Evolutionary conservation across 805 yeast genomes (phyloP).

Genomic region (Cyberlindnera petersonii): DNA sequence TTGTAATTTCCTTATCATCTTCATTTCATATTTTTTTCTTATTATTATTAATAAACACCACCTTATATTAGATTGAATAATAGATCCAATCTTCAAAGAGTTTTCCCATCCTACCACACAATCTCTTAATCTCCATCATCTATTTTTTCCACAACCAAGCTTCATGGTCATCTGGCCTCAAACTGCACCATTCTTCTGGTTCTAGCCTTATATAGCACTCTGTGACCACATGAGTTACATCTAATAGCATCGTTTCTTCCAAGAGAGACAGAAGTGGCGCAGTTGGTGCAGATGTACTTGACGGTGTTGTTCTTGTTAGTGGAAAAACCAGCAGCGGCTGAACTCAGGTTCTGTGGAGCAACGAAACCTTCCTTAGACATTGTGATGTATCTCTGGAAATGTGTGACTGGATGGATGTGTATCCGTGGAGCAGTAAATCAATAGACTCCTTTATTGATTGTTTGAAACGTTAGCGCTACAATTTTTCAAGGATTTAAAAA

Average conservation of each 20-base stretch:
- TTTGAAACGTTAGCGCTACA: too few species aligned
- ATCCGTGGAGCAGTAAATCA: too few species aligned
- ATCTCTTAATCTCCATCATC: too few species aligned
- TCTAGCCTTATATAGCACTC: slow-evolving; percentile 95
- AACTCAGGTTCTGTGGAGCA: slow-evolving; percentile 76
- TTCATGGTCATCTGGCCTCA: slow-evolving; percentile 55
- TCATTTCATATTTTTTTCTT: too few species aligned
- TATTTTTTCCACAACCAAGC: not conserved
- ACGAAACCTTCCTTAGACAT: slow-evolving; percentile 82
- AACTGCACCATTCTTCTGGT: slow-evolving; percentile 94
- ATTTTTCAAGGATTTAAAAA: not conserved
- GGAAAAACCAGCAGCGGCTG: slow-evolving; percentile 79
- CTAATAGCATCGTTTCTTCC: slow-evolving; percentile 95
- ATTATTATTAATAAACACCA: too few species aligned
- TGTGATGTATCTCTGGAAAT: not conserved
- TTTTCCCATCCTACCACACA: too few species aligned
- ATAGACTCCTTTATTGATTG: too few species aligned
- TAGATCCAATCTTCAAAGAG: too few species aligned
- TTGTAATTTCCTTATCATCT: too few species aligned
- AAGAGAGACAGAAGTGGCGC: slow-evolving; percentile 84
- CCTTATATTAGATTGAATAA: too few species aligned
- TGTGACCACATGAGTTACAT: slow-evolving; percentile 98
- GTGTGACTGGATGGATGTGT: not conserved
- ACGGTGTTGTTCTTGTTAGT: slow-evolving; percentile 76
- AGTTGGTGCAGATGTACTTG: slow-evolving; percentile 92